Conservation (phyloP, 495 filamentous ascomycete genomes). For the Trichocladium antarcticum region DNA sequence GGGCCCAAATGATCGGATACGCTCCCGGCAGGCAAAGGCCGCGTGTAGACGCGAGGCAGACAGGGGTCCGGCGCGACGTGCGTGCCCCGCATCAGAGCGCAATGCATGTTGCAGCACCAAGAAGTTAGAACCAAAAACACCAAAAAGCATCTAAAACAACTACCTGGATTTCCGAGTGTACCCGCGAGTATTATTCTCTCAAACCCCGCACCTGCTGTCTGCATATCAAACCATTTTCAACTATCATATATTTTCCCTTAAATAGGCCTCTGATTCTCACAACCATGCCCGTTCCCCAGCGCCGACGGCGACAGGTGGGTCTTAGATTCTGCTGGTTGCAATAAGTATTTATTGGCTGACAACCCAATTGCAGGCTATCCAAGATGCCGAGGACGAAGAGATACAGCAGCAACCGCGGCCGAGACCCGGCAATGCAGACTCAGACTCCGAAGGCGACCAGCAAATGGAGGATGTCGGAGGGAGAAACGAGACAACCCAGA, state of each 20-base stretch:
- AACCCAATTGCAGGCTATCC: constrained; percentile 1
- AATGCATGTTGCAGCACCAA: not conserved
- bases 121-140: too few species aligned
- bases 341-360: not conserved
- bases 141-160: too few species aligned
- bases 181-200: not conserved
- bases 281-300: constrained; percentile 7
- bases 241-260: too few species aligned
- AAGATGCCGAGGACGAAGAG: constrained; percentile 21
- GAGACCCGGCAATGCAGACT: constrained; percentile 16
- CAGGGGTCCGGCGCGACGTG: not conserved
- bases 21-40: constrained; percentile 13
- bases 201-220: too few species aligned
- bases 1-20: constrained; percentile 9
- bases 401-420: constrained; percentile 5
- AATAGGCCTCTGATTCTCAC: too few species aligned
- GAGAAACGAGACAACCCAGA: constrained; percentile 37
- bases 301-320: constrained; percentile 7
- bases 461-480: constrained; percentile 28
- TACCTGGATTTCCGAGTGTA: not conserved
- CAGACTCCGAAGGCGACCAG: constrained; percentile 29
- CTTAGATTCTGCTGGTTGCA: not conserved
- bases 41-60: constrained; percentile 11
- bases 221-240: too few species aligned
- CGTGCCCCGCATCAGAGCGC: not conserved